Conservation (phyloP, 2,329 filamentous ascomycete species). For the Penicillium concentricum region DNA sequence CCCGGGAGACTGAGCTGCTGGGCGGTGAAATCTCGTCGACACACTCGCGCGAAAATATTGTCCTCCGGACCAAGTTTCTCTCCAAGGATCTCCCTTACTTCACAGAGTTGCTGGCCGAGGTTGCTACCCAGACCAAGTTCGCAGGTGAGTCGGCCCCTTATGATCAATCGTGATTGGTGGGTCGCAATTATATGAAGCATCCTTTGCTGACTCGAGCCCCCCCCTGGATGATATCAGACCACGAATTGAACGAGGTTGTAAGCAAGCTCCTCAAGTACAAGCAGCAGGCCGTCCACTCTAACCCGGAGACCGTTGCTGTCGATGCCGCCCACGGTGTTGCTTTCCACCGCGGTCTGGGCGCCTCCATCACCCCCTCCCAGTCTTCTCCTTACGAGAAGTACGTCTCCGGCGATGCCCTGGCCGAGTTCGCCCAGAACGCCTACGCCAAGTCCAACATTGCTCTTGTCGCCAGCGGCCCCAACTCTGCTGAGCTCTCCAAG, state of each 20-base stretch:
- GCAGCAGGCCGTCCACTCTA: conserved; percentile 68
- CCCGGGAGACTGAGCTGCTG: conserved; percentile 90
- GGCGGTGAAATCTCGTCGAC: conserved; percentile 84
- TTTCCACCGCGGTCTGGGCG: conserved; percentile 90
- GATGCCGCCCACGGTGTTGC: conserved; percentile 83
- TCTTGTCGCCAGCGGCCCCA: conserved; percentile 84
- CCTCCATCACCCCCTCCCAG: conserved; percentile 70
- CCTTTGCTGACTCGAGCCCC: conserved; percentile 16
- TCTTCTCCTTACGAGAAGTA: conserved; percentile 71
- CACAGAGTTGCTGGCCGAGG: conserved; percentile 89
- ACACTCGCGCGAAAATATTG: conserved; percentile 89
- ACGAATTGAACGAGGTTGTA: conserved; percentile 89
- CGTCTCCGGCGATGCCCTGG: conserved; percentile 71
- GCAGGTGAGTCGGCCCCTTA: conserved; percentile 51
- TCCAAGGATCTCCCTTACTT: conserved; percentile 96
- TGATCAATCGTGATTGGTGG: conserved; percentile 1
- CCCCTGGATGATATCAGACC: conserved; percentile 57
- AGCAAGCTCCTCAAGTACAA: conserved; percentile 71
- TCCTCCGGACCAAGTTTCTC: conserved; percentile 92
- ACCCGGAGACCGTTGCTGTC: conserved; percentile 68
- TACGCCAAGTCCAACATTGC: conserved; percentile 91
- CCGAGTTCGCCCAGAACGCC: conserved; percentile 71
- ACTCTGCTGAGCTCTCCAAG: conserved; percentile 72
- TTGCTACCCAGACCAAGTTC: conserved; percentile 84
- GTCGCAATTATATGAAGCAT: background rate